Base-by-base conservation (phyloP, 1,139 yeast genomes). In the Entelexis sorbosivorans region DNA sequence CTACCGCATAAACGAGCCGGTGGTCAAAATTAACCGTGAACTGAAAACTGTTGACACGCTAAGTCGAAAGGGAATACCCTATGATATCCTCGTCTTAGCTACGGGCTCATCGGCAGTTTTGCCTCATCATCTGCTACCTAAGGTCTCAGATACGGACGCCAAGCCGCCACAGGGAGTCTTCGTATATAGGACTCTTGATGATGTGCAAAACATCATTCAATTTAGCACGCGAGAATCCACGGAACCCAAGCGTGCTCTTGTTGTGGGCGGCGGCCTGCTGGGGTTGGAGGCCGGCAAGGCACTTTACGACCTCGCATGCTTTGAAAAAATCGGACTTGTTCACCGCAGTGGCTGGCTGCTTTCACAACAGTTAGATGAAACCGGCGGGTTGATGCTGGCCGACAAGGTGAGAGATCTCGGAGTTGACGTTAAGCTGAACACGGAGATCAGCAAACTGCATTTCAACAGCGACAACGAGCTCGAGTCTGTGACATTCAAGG, bases 261-360 rank as follows among this genome's bases (percentile, higher is more conserved):
- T 66, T 31, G 69, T 66, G 22, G 69, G 69, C 29, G 69, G 69
- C 44, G 69, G 69, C 10, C 55, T 66, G 5, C 56, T 66, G 5
- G 69, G 69, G 10, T 53, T 66, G 14, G 69, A 66, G 51, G 69
- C 69, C n/a, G 69, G 68, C 17, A 66, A 66, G 48, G 69, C 69
- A 3, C 56, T 66, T 24, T 54, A 59, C 11, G 69, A 66, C 47
- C 61, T 65, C 62, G 58, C 55, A 8, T 34, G 50, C 14, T 66
- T 58, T 47, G 64, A 63, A 28, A 57, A 62, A 36, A 60, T 66
- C 40, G 60, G 65, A 1, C 59, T 66, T 10, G 67, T 64, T n/a
- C 68, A 66, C 49, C 59, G 68, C 43, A 60, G 66, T 7, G 54
- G 61, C 5, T 66, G 68, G 68, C 54, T 66, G 8, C 56, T 66